These are phyloP conservation scores for Pleurotus tuoliensis DNA, from an alignment of 768 basidiomycete genomes.

Conservation along the genomic window DNA sequence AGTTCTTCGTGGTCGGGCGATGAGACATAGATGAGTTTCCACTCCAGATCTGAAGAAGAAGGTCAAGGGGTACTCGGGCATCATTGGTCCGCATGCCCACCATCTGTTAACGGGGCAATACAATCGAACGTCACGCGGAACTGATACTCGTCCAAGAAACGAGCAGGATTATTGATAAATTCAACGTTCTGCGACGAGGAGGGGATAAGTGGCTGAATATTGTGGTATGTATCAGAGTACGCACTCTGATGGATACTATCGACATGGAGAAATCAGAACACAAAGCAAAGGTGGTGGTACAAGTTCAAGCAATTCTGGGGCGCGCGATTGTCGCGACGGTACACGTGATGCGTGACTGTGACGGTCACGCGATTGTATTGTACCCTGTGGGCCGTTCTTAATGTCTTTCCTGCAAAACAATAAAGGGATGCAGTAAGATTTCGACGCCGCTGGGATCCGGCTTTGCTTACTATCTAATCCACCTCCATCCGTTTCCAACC, in stretches of 20 bases:
- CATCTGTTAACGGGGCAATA: conserved; percentile 86
- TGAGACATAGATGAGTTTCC: conserved; percentile 96
- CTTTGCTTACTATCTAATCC: neutral
- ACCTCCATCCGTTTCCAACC: neutral
- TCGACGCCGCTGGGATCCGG: neutral
- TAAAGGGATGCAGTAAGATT: neutral
- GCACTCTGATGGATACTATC: conserved; percentile 65
- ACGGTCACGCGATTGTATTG: neutral
- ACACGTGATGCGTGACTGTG: neutral
- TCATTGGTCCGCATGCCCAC: conserved; percentile 32
- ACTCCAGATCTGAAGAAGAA: conserved; percentile 77
- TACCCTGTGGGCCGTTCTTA: too few relatives aligned
- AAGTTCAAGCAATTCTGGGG: neutral
- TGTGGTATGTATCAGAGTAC: conserved; percentile 16
- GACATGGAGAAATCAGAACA: conserved; percentile 40
- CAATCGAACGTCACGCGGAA: conserved; percentile 98
- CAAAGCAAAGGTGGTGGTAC: neutral
- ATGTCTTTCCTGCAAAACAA: neutral
- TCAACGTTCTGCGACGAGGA: conserved; percentile 63
- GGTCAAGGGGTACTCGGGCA: neutral
- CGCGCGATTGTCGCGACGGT: neutral
- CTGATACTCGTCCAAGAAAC: conserved; percentile 85
- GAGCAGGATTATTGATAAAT: conserved; percentile 90
- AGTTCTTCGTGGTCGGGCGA: conserved; percentile 87
- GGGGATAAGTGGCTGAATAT: neutral